phyloP scores from a whole-genome alignment of 371 early-diverging fungal species.

The Zychaea mexicana region DNA sequence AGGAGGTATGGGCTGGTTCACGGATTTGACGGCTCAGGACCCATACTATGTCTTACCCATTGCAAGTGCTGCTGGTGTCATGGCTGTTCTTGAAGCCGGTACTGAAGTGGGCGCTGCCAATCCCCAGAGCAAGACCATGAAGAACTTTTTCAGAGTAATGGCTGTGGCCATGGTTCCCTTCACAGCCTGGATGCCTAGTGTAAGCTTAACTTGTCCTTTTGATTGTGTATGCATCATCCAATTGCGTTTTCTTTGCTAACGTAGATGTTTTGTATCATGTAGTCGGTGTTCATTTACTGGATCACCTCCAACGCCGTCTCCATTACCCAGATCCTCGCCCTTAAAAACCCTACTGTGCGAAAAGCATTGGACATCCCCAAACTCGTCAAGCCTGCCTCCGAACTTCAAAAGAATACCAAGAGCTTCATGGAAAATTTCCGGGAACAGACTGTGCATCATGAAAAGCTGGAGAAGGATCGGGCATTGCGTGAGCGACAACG shows the following conservation, averaged over 20 bases:
- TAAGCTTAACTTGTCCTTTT: constrained; percentile 38
- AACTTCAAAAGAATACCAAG: constrained; percentile 48
- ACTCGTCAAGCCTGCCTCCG: constrained; percentile 48
- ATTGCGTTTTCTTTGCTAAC: constrained; percentile 9
- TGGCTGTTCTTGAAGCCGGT: constrained; percentile 78
- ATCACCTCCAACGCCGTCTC: constrained; percentile 77
- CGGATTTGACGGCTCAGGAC: constrained; percentile 79
- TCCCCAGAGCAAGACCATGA: constrained; percentile 57
- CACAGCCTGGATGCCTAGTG: constrained; percentile 78
- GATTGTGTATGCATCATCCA: not conserved
- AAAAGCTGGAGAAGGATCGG: constrained; percentile 47
- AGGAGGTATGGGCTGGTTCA: constrained; percentile 86
- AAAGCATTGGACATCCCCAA: constrained; percentile 57
- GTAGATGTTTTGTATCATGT: not conserved
- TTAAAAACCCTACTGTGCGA: constrained; percentile 65
- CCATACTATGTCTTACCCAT: constrained; percentile 85
- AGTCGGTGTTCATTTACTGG: constrained; percentile 90
- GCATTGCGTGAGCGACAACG: constrained; percentile 53
- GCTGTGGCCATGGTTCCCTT: constrained; percentile 67
- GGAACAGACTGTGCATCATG: constrained; percentile 40
- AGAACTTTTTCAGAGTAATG: constrained; percentile 69
- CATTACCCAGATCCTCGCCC: constrained; percentile 65
- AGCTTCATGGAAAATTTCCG: constrained; percentile 51
- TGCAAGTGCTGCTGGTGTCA: constrained; percentile 70
- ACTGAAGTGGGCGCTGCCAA: constrained; percentile 56